phyloP scores from a whole-genome alignment of 1,284 basidiomycete genomes.

The Cutaneotrichosporon sp. region DNA sequence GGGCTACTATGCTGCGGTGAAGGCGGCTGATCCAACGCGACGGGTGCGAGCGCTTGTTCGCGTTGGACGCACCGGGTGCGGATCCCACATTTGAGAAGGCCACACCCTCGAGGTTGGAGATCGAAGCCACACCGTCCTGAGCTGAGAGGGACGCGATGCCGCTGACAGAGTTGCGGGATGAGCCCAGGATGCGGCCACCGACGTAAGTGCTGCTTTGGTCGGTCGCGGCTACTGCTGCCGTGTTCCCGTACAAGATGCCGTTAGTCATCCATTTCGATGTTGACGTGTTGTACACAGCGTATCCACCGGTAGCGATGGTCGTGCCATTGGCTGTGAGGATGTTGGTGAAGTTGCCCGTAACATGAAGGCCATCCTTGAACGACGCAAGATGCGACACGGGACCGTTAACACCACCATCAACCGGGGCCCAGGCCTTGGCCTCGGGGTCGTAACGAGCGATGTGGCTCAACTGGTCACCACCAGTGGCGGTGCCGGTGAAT shows the following conservation, averaged over 20 bases:
- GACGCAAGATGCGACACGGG: conserved; percentile 61
- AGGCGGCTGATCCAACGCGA: conserved; percentile 28
- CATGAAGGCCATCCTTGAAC: conserved; percentile 54
- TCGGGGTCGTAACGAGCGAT: conserved; percentile 72
- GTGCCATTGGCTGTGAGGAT: conserved; percentile 50
- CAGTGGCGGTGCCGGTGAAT: conserved; percentile 66
- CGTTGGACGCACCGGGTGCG: conserved; percentile 2
- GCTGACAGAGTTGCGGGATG: conserved; percentile 44
- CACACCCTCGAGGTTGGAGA: conserved; percentile 31
- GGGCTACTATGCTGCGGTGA: conserved; percentile 20
- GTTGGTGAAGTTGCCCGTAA: conserved; percentile 71
- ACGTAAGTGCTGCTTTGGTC: conserved; percentile 37
- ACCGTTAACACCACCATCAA: conserved; percentile 74
- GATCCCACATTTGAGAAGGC: conserved; percentile 30
- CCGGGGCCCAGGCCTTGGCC: conserved; percentile 62
- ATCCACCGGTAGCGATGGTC: conserved; percentile 57
- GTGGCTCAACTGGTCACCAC: conserved; percentile 56
- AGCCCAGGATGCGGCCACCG: conserved; percentile 49
- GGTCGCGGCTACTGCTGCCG: conserved; percentile 59
- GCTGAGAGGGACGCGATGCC: conserved; percentile 50
- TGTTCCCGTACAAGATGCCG: conserved; percentile 67
- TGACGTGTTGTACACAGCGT: conserved; percentile 71
- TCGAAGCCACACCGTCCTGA: conserved; percentile 31
- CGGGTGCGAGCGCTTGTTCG: conserved; percentile 1
- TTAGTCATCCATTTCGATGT: conserved; percentile 63